Conservation (phyloP, 148 eudicot species). For the Talinum fruticosum region DNA sequence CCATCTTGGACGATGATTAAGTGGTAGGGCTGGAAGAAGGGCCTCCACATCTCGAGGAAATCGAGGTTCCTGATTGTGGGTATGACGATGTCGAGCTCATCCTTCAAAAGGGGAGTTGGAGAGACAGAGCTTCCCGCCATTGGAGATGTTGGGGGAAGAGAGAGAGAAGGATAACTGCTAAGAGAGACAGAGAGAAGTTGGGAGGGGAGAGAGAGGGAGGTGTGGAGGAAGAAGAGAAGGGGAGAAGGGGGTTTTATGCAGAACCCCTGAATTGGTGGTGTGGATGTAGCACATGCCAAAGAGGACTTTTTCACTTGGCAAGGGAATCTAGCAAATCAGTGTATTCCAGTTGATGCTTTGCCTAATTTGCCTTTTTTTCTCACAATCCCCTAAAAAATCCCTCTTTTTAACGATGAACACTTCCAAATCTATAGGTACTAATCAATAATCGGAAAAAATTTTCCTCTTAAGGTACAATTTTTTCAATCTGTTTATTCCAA, state of each 20-base stretch:
- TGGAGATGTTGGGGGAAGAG: slow-evolving; percentile 37
- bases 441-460: no score
- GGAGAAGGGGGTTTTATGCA: slow-evolving; percentile 12
- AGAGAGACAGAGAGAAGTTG: neutral
- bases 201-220: slow-evolving; percentile 3
- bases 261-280: neutral
- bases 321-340: slow-evolving; percentile 13
- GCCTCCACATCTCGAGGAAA: slow-evolving; percentile 88
- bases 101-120: slow-evolving; percentile 50
- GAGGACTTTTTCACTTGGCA: slow-evolving; percentile 10
- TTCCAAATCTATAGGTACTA: neutral
- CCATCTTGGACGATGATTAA: slow-evolving; percentile 85
- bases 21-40: slow-evolving; percentile 68
- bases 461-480: neutral
- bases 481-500: no score
- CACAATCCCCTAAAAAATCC: neutral
- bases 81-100: slow-evolving; percentile 75
- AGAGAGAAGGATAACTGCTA: slow-evolving; percentile 3
- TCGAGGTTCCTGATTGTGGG: slow-evolving; percentile 87
- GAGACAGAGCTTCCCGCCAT: slow-evolving; percentile 43
- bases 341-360: neutral
- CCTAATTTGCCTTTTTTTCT: neutral
- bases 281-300: slow-evolving; percentile 21
- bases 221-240: neutral
- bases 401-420: neutral